These are phyloP conservation scores for Ustilago bromivora DNA, from an alignment of 1,284 basidiomycete species.

Conservation along the genomic window DNA sequence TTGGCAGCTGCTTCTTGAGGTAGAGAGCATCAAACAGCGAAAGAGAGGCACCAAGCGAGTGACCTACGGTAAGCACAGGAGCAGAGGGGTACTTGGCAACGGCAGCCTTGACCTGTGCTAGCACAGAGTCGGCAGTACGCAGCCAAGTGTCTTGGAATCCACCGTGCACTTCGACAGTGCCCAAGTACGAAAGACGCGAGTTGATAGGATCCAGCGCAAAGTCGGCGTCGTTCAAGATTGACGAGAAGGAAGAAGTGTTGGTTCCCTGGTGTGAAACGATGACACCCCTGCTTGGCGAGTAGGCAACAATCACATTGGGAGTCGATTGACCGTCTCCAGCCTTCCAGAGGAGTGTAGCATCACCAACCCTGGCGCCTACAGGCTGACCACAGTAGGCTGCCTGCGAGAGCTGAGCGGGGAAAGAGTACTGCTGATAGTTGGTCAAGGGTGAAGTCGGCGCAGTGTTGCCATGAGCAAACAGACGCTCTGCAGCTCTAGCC, in stretches of 20 bases:
- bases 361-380: conserved; percentile 44
- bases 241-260: conserved; percentile 49
- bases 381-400: conserved; percentile 47
- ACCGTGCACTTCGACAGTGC: conserved; percentile 43
- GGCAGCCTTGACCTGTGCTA: conserved; percentile 49
- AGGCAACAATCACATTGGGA: conserved; percentile 52
- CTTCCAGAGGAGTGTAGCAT: conserved; percentile 52
- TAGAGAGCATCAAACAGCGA: conserved; percentile 54
- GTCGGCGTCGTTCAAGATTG: conserved; percentile 53
- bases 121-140: conserved; percentile 45
- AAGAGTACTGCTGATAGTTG: conserved; percentile 41
- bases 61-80: conserved; percentile 52
- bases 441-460: conserved; percentile 31
- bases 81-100: conserved; percentile 39
- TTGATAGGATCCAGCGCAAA: conserved; percentile 37
- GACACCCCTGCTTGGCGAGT: conserved; percentile 52
- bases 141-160: conserved; percentile 64
- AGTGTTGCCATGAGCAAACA: conserved; percentile 22
- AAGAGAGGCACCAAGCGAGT: conserved; percentile 63
- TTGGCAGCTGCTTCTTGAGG: conserved; percentile 43
- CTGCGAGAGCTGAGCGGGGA: conserved; percentile 53
- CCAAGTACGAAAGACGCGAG: conserved; percentile 43
- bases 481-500: conserved; percentile 23
- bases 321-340: conserved; percentile 51
- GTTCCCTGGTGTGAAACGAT: conserved; percentile 59